Evolutionary conservation across 768 basidiomycete species (phyloP).

Genomic region (Tulasnella sp.): DNA sequence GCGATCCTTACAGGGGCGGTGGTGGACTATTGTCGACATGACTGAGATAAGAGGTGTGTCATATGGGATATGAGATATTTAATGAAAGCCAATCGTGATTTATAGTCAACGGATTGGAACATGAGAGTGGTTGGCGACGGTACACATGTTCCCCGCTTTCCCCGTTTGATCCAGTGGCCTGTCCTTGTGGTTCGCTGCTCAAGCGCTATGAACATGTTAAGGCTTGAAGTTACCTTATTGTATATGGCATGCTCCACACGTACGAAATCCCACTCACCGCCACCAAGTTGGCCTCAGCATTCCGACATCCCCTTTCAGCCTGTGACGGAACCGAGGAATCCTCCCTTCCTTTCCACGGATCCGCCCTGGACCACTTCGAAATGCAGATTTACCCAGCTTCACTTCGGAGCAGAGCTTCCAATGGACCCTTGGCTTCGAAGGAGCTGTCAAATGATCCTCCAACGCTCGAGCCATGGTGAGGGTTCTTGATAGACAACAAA

Average conservation of each 20-base stretch:
- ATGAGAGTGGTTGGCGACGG: constrained; percentile 1
- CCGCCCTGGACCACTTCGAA: not conserved
- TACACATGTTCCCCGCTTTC: too few species aligned
- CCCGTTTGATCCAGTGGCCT: not conserved
- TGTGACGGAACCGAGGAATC: not conserved
- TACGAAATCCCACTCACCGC: not conserved
- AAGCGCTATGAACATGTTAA: not conserved
- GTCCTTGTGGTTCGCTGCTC: not conserved
- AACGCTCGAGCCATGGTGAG: not conserved
- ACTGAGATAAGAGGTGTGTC: not conserved
- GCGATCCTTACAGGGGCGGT: not conserved
- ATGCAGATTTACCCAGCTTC: not conserved
- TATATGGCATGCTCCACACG: not conserved
- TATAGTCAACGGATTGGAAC: constrained; percentile 19
- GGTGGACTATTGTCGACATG: constrained; percentile 24
- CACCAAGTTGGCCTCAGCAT: not conserved
- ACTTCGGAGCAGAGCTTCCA: not conserved
- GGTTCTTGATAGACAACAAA: not conserved
- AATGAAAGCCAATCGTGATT: constrained; percentile 20
- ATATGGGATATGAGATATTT: constrained; percentile 9
- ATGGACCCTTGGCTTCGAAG: too few species aligned
- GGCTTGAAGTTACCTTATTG: not conserved
- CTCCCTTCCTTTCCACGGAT: not conserved
- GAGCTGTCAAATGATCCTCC: not conserved
- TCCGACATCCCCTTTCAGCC: not conserved